A percentile compares a stretch with the other conserved stretches of the same genome.
Evolutionary conservation across 139 green algal genomes (phyloP).

Genomic region (Asterochloris sp.): DNA sequence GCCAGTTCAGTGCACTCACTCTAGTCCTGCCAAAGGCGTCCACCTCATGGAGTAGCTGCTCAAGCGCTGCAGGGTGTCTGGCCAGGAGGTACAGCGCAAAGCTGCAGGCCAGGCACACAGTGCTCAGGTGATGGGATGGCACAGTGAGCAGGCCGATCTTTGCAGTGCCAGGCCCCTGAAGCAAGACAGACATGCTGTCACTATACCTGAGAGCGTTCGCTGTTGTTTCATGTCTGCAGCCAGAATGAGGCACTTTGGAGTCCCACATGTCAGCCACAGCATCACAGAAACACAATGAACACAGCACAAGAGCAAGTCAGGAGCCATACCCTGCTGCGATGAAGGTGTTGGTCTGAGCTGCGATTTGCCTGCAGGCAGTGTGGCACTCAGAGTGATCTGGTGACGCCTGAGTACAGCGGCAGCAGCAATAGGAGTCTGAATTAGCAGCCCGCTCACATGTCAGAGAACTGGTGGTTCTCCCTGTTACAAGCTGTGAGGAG

Average conservation of each 20-base stretch:
- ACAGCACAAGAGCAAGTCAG: no score
- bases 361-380: constrained; percentile 21
- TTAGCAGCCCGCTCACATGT: constrained; percentile 1
- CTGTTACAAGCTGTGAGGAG: constrained; percentile 28
- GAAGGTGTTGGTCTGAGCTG: constrained; percentile 30
- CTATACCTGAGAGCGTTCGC: constrained; percentile 21
- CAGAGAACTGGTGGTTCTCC: neutral
- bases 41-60: constrained; percentile 26
- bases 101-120: neutral
- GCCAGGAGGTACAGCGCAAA: constrained; percentile 26
- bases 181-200: no score
- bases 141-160: no score
- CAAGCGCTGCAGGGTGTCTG: constrained; percentile 22
- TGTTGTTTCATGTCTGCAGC: constrained; percentile 11
- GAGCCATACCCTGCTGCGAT: constrained; percentile 18
- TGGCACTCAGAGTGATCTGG: neutral
- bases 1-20: no score
- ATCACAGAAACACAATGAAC: no score
- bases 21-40: constrained; percentile 22
- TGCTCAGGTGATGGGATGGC: no score
- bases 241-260: no score
- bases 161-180: no score
- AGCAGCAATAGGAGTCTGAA: no score
- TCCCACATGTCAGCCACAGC: no score
- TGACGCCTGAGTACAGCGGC: no score